Conservation (phyloP, 768 basidiomycete genomes). For the Leccinum pellstonianum region DNA sequence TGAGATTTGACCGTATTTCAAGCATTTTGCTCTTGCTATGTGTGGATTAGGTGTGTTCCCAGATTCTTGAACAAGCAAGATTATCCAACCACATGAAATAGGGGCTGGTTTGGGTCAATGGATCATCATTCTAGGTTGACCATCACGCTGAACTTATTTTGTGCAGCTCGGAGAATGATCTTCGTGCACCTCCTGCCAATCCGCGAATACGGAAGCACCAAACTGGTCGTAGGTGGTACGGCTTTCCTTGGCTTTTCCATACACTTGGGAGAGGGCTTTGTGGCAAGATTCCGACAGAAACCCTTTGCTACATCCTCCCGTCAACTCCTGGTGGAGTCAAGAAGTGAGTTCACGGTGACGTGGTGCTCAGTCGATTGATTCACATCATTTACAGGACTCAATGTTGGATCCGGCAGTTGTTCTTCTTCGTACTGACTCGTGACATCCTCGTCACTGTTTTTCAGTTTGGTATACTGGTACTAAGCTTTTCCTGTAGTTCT, state of each 20-base stretch:
- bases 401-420: slow-evolving; percentile 6
- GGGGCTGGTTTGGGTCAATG: slow-evolving; percentile 10
- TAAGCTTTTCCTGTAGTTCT: background rate
- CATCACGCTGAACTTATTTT: background rate
- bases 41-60: slow-evolving; percentile 5
- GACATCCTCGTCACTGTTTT: slow-evolving; percentile 17
- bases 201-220: background rate
- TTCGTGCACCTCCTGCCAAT: background rate
- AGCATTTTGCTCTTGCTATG: background rate
- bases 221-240: background rate
- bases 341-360: background rate
- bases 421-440: slow-evolving; percentile 13
- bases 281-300: slow-evolving; percentile 4
- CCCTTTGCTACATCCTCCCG: slow-evolving; percentile 11
- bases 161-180: background rate
- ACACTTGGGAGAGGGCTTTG: slow-evolving; percentile 9
- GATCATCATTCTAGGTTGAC: background rate
- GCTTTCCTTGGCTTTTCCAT: background rate
- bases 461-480: slow-evolving; percentile 7
- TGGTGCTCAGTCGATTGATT: background rate
- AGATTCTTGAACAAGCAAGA: background rate
- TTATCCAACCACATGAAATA: background rate
- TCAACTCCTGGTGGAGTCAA: slow-evolving; percentile 7
- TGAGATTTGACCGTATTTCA: background rate
- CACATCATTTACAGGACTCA: slow-evolving; percentile 1